Conservation (phyloP, 1,284 basidiomycete species). For the Farysia itapuensis region DNA sequence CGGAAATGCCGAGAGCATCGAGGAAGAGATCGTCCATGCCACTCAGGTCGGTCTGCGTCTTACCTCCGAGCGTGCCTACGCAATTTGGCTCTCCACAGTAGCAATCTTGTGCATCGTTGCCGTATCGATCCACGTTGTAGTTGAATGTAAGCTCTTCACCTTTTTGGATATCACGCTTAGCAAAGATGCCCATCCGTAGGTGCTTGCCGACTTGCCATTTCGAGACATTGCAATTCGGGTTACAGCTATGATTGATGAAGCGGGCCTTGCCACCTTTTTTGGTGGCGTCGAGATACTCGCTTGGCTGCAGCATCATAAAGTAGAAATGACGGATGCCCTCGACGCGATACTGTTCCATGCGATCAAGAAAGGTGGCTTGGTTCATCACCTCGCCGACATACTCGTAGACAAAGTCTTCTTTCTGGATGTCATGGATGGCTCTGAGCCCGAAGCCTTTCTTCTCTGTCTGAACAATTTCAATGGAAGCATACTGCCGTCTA, state of each 20-base stretch:
- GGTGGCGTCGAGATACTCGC: conserved; percentile 99
- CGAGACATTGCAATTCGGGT: conserved; percentile 97
- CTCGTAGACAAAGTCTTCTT: conserved; percentile 93
- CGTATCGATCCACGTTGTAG: conserved; percentile 99
- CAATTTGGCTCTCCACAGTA: conserved; percentile 96
- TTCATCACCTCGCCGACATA: conserved; percentile 96
- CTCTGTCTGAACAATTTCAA: conserved; percentile 89
- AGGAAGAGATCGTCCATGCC: conserved; percentile 92
- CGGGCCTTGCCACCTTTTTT: conserved; percentile 93
- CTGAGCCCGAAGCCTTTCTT: conserved; percentile 94
- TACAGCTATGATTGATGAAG: conserved; percentile 97
- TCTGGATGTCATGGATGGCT: conserved; percentile 69
- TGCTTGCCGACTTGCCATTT: conserved; percentile 94
- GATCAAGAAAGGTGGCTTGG: conserved; percentile 81
- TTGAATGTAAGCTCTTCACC: conserved; percentile 98
- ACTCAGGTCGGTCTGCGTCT: conserved; percentile 93
- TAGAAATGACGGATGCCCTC: conserved; percentile 97
- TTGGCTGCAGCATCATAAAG: conserved; percentile 99
- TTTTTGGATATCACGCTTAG: conserved; percentile 76
- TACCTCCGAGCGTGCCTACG: conserved; percentile 93
- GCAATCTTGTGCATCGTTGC: conserved; percentile 92
- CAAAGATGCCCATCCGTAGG: conserved; percentile 97
- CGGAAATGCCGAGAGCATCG: conserved; percentile 92
- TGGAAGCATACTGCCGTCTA: conserved; percentile 77
- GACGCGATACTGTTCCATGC: conserved; percentile 89